Base-by-base conservation (phyloP, 306 rosid genomes). In the Quercus engelmannii region DNA sequence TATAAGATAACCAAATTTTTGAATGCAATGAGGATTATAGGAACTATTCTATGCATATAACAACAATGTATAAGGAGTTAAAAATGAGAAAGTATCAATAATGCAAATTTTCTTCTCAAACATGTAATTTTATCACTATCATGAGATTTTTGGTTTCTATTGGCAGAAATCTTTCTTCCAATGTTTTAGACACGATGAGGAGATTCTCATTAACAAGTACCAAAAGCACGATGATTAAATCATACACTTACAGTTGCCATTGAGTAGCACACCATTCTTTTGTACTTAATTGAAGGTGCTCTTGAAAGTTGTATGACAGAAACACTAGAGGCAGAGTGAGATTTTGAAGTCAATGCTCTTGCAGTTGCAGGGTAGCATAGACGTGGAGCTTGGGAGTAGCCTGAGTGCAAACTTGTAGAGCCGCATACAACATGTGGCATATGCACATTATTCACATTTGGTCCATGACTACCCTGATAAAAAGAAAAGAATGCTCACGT, bases 211-310 rank as follows among this genome's bases (percentile, higher is more conserved):
- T 23, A 77, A 75, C 41, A 61, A 75, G 51, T 61, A 56, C 76
- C 14, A 19, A 81, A 72, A 58, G 61, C 57, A 51, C 13, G 31
- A 30, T 56, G 49, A 55, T 28, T 3, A 55, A 41, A 71, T 64
- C 57, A 74, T 18, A 75, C 56, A 82, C 89, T 83, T 70, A 89
- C 95, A 76, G 79, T 80, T 79, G 77, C 88, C 23, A 82, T 5
- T 15, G 94, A 83, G 76, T 68, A 80, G 63, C 94, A 88, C 74
- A 76, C 72, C 86, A 90, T 80, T 73, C 80, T 87, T 43, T 62
- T 81, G 71, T 74, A 75, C 71, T 85, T 69, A 55, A 70, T 61
- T 70, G 90, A 76, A 62, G 77, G 81, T 57, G 82, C 58, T 35
- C 55, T 76, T 41, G 85, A 77, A 81, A 77, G 82, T 49, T 61